Conservation (phyloP, 805 yeast genomes). For the Schizosaccharomyces japonicus region DNA sequence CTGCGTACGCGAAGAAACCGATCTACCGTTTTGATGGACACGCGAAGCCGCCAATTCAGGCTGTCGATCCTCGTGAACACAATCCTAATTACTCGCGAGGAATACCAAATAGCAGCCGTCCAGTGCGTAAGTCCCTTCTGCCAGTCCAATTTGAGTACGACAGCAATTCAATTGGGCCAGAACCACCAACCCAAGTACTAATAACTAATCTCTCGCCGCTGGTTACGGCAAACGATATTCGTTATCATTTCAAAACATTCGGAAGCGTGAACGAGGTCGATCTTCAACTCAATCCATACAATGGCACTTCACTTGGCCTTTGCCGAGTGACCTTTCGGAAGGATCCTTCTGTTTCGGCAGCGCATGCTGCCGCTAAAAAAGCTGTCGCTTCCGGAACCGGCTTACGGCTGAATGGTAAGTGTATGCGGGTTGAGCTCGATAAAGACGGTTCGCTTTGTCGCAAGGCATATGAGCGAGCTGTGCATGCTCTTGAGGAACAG, state of each 20-base stretch:
- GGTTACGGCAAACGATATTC: slow-evolving; percentile 15
- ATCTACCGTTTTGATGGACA: slow-evolving; percentile 19
- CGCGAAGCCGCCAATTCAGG: slow-evolving; percentile 8
- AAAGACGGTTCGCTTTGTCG: slow-evolving; percentile 13
- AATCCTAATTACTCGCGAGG: slow-evolving; percentile 10
- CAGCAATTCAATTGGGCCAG: slow-evolving; percentile 47
- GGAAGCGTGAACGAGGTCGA: slow-evolving; percentile 41
- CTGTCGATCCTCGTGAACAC: slow-evolving; percentile 5
- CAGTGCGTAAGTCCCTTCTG: slow-evolving; percentile 10
- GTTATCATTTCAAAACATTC: slow-evolving; percentile 23
- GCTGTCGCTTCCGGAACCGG: slow-evolving; percentile 22
- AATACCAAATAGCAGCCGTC: slow-evolving; percentile 11
- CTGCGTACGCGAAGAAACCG: slow-evolving; percentile 15
- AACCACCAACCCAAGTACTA: slow-evolving; percentile 46
- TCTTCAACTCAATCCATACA: slow-evolving; percentile 40
- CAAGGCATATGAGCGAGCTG: slow-evolving; percentile 9
- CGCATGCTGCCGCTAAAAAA: slow-evolving; percentile 24
- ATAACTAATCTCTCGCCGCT: slow-evolving; percentile 41
- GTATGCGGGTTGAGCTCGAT: slow-evolving; percentile 17
- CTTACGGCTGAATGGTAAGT: slow-evolving; percentile 30
- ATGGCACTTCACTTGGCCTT: slow-evolving; percentile 60
- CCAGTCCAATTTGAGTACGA: slow-evolving; percentile 29
- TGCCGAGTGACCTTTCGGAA: slow-evolving; percentile 29
- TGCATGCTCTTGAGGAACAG: slow-evolving; percentile 9
- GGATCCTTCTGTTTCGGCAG: slow-evolving; percentile 11